These are phyloP conservation scores for Botrytis porri DNA, from an alignment of 2,329 filamentous ascomycete genomes.

Conservation along the genomic window DNA sequence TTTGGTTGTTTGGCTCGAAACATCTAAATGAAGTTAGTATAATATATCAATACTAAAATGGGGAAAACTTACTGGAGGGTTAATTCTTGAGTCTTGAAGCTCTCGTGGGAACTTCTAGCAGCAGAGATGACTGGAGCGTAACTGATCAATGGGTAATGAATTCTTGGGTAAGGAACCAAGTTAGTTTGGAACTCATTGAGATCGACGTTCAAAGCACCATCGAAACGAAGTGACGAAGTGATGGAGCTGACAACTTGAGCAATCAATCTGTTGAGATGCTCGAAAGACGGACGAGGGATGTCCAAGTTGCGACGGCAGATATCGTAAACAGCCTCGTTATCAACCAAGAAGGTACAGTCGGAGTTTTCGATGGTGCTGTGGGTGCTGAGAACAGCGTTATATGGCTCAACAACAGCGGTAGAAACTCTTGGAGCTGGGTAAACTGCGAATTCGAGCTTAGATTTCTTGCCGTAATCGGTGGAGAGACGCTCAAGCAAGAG, in stretches of 20 bases:
- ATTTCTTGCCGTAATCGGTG: conserved; percentile 65
- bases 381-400: conserved; percentile 60
- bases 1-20: conserved; percentile 67
- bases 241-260: conserved; percentile 67
- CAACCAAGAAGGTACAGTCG: conserved; percentile 66
- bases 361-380: conserved; percentile 63
- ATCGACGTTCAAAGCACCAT: conserved; percentile 65
- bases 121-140: conserved; percentile 62
- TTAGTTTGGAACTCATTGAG: conserved; percentile 69
- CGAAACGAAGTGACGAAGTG: conserved; percentile 62
- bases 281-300: conserved; percentile 61
- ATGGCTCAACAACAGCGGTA: conserved; percentile 66
- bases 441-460: conserved; percentile 64
- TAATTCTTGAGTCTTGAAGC: conserved; percentile 62
- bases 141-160: conserved; percentile 64
- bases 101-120: conserved; percentile 61
- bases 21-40: conserved; percentile 40
- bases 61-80: conserved; percentile 56
- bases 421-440: conserved; percentile 63
- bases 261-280: conserved; percentile 64
- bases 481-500: conserved; percentile 62
- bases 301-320: conserved; percentile 64
- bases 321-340: conserved; percentile 67
- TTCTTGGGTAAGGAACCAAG: conserved; percentile 64
- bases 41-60: neutral